Evolutionary conservation across 495 filamentous ascomycete genomes (phyloP).

Genomic region (Daldinia grandis): DNA sequence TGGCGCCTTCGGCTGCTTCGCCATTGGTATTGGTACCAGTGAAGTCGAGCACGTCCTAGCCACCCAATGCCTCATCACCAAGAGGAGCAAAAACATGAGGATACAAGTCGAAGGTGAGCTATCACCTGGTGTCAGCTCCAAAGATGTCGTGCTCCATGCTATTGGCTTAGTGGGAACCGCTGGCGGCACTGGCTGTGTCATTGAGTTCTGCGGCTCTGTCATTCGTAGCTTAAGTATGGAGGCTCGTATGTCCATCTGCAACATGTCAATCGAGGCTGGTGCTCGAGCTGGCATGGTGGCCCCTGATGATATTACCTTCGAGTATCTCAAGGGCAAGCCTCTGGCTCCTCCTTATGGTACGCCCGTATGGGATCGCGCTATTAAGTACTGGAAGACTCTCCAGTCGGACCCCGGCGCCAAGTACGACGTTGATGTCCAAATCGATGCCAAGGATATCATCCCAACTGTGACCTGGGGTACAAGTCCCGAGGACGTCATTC

Average conservation of each 20-base stretch:
- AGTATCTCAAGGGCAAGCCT: constrained; percentile 91
- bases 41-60: constrained; percentile 99
- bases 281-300: constrained; percentile 97
- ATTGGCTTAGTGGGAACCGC: constrained; percentile 96
- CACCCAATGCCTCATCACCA: constrained; percentile 93
- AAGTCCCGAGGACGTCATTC: constrained; percentile 92
- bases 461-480: constrained; percentile 98
- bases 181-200: constrained; percentile 91
- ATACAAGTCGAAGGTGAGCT: constrained; percentile 93
- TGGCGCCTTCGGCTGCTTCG: constrained; percentile 93
- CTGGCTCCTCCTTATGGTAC: constrained; percentile 85
- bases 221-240: constrained; percentile 93
- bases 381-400: constrained; percentile 87
- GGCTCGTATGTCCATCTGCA: constrained; percentile 98
- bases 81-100: constrained; percentile 97
- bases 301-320: constrained; percentile 91
- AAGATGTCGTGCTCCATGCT: constrained; percentile 93
- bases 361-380: constrained; percentile 88
- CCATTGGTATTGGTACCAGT: constrained; percentile 97
- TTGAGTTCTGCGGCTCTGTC: constrained; percentile 95
- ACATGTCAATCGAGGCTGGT: constrained; percentile 99
- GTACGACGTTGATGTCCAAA: constrained; percentile 85
- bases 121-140: constrained; percentile 90
- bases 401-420: constrained; percentile 84
- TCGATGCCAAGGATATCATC: constrained; percentile 89